These are phyloP conservation scores for Hericium erinaceus DNA, from an alignment of 768 basidiomycete genomes.

Conservation along the genomic window DNA sequence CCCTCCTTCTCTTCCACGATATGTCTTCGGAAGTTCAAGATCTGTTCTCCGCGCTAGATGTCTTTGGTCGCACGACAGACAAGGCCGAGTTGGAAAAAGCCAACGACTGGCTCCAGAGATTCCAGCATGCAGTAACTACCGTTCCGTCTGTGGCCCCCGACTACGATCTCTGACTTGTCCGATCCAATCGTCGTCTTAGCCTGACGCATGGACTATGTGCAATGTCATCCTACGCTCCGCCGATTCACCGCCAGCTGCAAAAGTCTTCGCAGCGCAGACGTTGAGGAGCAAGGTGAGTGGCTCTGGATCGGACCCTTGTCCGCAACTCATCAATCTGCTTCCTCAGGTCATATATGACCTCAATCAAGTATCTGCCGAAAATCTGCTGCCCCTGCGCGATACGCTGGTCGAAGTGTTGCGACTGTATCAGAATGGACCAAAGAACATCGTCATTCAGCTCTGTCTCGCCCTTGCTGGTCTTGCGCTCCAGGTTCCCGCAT, in stretches of 20 bases:
- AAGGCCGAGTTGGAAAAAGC: conserved; percentile 75
- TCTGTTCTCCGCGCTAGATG: conserved; percentile 66
- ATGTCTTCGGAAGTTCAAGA: conserved; percentile 62
- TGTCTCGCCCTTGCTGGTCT: conserved; percentile 87
- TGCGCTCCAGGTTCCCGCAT: conserved; percentile 80
- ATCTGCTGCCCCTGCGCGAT: conserved; percentile 75
- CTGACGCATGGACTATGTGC: conserved; percentile 94
- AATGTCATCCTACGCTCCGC: conserved; percentile 81
- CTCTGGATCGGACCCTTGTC: neutral
- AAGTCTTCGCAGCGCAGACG: conserved; percentile 94
- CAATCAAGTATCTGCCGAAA: conserved; percentile 66
- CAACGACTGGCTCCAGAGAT: conserved; percentile 94
- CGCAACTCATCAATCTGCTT: conserved; percentile 16
- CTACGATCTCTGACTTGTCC: conserved; percentile 57
- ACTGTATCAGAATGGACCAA: conserved; percentile 65
- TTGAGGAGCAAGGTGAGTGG: conserved; percentile 81
- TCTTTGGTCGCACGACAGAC: conserved; percentile 78
- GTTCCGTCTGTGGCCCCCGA: conserved; percentile 56
- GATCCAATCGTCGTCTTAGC: conserved; percentile 62
- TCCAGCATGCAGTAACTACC: conserved; percentile 96
- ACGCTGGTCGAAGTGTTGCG: conserved; percentile 75
- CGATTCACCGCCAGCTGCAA: conserved; percentile 69
- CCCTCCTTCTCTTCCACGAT: neutral
- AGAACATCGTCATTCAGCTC: conserved; percentile 79
- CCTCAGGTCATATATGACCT: conserved; percentile 91